phyloP scores from a whole-genome alignment of 2,329 filamentous ascomycete species.

The Paraconiothyrium sp. region DNA sequence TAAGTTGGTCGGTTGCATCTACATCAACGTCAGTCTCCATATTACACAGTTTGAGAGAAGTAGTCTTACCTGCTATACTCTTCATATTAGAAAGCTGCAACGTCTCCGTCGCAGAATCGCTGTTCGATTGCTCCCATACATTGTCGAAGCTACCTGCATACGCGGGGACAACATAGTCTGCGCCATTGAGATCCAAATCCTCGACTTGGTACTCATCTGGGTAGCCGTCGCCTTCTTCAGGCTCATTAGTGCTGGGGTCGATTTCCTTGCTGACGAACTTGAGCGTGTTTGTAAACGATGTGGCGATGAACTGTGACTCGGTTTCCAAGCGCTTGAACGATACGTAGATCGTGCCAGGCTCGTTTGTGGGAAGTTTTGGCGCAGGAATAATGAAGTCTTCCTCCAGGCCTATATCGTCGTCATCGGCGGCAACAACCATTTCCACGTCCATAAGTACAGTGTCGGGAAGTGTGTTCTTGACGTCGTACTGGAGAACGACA shows the following conservation, averaged over 20 bases:
- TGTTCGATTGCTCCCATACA: conserved; percentile 92
- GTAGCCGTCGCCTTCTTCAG: conserved; percentile 85
- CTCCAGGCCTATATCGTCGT: conserved; percentile 73
- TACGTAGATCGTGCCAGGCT: conserved; percentile 93
- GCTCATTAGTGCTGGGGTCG: conserved; percentile 90
- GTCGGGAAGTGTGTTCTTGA: conserved; percentile 95
- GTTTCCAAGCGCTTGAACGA: conserved; percentile 87
- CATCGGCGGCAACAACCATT: conserved; percentile 84
- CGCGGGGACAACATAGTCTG: conserved; percentile 91
- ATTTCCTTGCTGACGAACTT: conserved; percentile 99
- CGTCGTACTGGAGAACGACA: conserved; percentile 92
- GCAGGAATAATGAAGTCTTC: conserved; percentile 95
- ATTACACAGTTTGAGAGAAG: background rate
- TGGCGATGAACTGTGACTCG: conserved; percentile 78
- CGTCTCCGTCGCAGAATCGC: conserved; percentile 91
- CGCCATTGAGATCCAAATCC: conserved; percentile 87
- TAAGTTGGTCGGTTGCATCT: conserved; percentile 93
- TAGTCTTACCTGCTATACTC: conserved; percentile 82
- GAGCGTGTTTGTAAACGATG: conserved; percentile 88
- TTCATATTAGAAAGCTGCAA: conserved; percentile 87
- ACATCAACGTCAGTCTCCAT: conserved; percentile 33
- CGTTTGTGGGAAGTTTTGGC: conserved; percentile 81
- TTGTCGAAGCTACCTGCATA: conserved; percentile 96
- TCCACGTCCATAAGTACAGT: conserved; percentile 61
- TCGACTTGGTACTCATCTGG: conserved; percentile 98